Base-by-base conservation (phyloP, 257 asterid genomes). In the Perilla frutescens region DNA sequence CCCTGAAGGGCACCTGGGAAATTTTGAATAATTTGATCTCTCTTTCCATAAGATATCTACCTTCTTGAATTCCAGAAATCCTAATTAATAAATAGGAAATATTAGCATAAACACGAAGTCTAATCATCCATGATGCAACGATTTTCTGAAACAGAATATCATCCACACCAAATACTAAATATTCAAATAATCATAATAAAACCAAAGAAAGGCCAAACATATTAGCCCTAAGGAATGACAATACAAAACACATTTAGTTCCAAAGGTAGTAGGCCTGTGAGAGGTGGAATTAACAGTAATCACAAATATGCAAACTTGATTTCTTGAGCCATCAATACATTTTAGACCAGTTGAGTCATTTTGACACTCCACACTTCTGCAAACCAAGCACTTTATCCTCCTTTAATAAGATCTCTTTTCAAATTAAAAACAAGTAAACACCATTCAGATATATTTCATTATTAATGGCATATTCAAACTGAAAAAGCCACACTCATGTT, bases 21-120 rank as follows among this genome's bases (percentile, higher is more conserved):
- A 72, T 79, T 81, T 93, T 43, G 81, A 75, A 44, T 43, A 39
- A 66, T 48, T 71, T 13, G 81, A 78, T 67, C 67, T 86, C 48
- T 89, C 96, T 84, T 84, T 90, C 99, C 98, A 92, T 69, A 87
- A 80, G 79, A 95, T 89, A 70, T 90, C 93, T 59, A 95, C 98
- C 88, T 86, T 90, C 81, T 86, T 85, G 80, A 95, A 84, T 59
- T 89, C 97, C 15, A 73, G 70, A 70, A 80, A 90, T 66, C 99
- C 99, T 93, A 62, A 6, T 73, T 15, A 65, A 79, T 44, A 79
- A 36, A 61, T 6, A 57, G 37, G n/a, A n/a, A 55, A 47, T 51
- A 74, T 73, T 56, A 74, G 79, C 68, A 62, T 56, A 44, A 29
- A 68, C 44, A 29, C 74, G 68, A 70, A 39, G 44, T 31, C 44